phyloP scores from a whole-genome alignment of 257 asterid genomes.

The Jaltomata sinuosa region DNA sequence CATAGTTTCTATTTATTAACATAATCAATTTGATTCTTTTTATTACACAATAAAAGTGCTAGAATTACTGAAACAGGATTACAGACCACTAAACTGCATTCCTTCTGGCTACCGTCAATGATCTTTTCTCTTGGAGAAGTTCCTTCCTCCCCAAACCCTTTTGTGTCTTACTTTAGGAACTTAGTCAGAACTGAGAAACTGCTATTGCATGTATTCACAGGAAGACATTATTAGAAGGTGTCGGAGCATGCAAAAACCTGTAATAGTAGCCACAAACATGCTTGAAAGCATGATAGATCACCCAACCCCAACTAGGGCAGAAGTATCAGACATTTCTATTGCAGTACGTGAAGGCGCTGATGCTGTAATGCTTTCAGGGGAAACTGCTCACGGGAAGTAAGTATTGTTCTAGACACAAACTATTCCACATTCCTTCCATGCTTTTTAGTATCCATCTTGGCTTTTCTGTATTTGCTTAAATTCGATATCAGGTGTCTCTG shows the following conservation, averaged over 20 bases:
- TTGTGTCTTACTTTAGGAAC: neutral
- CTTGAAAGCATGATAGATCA: slow-evolving; percentile 94
- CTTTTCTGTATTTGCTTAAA: neutral
- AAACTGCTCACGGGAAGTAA: slow-evolving; percentile 98
- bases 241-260: slow-evolving; percentile 82
- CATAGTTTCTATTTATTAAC: neutral
- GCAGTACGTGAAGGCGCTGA: slow-evolving; percentile 97
- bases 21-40: neutral
- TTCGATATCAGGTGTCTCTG: neutral
- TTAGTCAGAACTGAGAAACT: neutral
- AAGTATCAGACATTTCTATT: slow-evolving; percentile 95
- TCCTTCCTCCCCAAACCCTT: neutral
- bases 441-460: neutral
- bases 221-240: slow-evolving; percentile 90
- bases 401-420: slow-evolving; percentile 16
- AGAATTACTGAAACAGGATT: neutral
- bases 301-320: slow-evolving; percentile 99
- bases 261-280: slow-evolving; percentile 97
- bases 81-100: neutral
- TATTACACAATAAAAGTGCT: neutral
- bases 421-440: neutral
- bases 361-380: slow-evolving; percentile 98
- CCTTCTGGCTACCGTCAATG: neutral
- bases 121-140: neutral
- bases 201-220: slow-evolving; percentile 20